Percentiles rank a stretch among this genome's conserved stretches.
Conservation (phyloP, 129 eudicot genomes). For the Lactuca saligna region DNA sequence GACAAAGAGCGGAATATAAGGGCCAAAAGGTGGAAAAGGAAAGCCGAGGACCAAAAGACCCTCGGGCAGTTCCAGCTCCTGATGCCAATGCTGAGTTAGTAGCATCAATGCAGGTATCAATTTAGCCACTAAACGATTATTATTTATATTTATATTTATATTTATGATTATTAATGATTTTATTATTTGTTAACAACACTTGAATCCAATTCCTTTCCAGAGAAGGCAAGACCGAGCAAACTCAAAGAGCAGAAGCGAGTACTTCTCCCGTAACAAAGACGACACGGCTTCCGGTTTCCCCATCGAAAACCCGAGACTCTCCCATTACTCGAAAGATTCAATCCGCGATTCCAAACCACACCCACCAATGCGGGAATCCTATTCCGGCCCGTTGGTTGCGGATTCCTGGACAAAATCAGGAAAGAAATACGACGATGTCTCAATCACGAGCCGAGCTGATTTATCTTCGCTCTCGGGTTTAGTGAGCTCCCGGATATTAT, state of each 20-base stretch:
- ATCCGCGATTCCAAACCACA: conserved; percentile 21
- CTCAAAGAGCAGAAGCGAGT: conserved; percentile 52
- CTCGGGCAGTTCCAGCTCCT: conserved; percentile 53
- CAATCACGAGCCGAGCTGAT: background rate
- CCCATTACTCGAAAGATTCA: conserved; percentile 40
- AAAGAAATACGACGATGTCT: conserved; percentile 40
- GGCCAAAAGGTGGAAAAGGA: conserved; percentile 44
- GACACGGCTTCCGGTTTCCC: conserved; percentile 48
- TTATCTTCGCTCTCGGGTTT: background rate
- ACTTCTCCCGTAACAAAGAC: conserved; percentile 39
- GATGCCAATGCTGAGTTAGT: conserved; percentile 64
- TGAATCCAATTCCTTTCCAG: conserved; percentile 28
- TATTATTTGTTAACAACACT: too few relatives aligned
- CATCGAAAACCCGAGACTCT: conserved; percentile 36
- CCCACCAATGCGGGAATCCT: conserved; percentile 43
- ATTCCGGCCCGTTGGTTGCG: conserved; percentile 62
- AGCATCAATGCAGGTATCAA: conserved; percentile 54
- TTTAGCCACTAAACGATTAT: too few relatives aligned
- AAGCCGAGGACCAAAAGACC: conserved; percentile 43
- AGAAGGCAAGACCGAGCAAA: conserved; percentile 45
- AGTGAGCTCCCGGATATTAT: background rate
- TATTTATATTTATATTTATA: too few relatives aligned
- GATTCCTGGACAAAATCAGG: conserved; percentile 39
- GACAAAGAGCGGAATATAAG: conserved; percentile 55
- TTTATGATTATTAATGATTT: too few relatives aligned